Base-by-base conservation (phyloP, 169 alveolate species). In the Eimeria falciformis region DNA sequence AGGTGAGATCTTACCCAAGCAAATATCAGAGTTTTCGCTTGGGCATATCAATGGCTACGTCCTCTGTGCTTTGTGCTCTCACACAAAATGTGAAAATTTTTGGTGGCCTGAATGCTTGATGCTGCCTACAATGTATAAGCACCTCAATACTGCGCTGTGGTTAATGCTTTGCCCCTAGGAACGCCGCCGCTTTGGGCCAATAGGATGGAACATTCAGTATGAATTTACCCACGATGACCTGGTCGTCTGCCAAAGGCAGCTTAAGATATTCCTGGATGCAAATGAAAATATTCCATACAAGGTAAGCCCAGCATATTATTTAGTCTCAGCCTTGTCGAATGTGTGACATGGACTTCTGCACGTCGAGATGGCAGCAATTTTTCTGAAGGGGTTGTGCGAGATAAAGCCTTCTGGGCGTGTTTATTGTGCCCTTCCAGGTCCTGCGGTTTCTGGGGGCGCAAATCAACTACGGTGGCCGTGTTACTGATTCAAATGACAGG, bases 191-290 rank as follows among this genome's bases (percentile, higher is more conserved):
- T 98, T 97, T 96, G 99, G 99, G n/a, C 98, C 99, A 37, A 95
- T 98, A 65, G 99, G 99, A n/a, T 98, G 99, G 98, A 98, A 99
- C 96, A 97, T 98, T 78, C 99, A 99, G 50, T 98, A 98, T 92
- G 99, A 98, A 91, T 98, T 98, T 96, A 97, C 98, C 83, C 97
- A 96, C 94, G 97, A 99, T 11, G 99, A 98, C 93, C 97, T 97
- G 53, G 99, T 98, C 92, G 99, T 99, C 40, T 97, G 99, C 25
- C 96, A 96, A 90, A 96, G 97, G 94, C 98, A 98, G 96, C 96
- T 98, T 66, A 94, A 94, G 86, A 97, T 97, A 95, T 97, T 97
- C 96, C 93, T 98, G 79, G 97, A 98, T 94, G 97, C 96, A 86
- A 97, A 96, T 93, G 98, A 98, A 66, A 97, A 96, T 33, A 96